Percentiles rank a stretch among this genome's conserved stretches.
Conservation (phyloP, 1,284 basidiomycete species). For the Ceratobasidium sp. region DNA sequence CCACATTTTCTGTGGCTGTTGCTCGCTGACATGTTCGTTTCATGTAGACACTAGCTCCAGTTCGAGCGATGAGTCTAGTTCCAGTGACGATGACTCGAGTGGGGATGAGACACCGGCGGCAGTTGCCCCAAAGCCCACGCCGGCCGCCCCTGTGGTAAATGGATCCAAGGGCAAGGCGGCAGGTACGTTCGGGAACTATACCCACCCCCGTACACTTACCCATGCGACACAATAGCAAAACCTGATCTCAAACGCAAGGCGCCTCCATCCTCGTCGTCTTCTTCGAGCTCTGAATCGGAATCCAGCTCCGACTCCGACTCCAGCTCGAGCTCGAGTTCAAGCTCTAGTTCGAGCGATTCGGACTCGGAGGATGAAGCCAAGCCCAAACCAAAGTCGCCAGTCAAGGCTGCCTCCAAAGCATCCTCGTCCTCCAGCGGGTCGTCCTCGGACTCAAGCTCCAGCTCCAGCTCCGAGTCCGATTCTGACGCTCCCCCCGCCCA, state of each 20-base stretch:
- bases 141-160: neutral
- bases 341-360: constrained; percentile 42
- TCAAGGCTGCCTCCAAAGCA: constrained; percentile 50
- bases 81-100: constrained; percentile 22
- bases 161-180: neutral
- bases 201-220: neutral
- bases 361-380: constrained; percentile 43
- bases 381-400: constrained; percentile 23
- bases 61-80: neutral
- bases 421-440: constrained; percentile 50
- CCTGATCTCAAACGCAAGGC: constrained; percentile 25
- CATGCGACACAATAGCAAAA: neutral
- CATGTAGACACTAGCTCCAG: constrained; percentile 22
- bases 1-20: neutral
- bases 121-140: neutral
- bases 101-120: constrained; percentile 1
- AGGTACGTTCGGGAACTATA: constrained; percentile 4
- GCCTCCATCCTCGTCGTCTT: constrained; percentile 62
- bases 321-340: constrained; percentile 16
- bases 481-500: constrained; percentile 46
- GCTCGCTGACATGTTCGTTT: neutral
- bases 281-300: constrained; percentile 66
- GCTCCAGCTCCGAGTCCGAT: constrained; percentile 49
- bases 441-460: constrained; percentile 47
- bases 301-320: constrained; percentile 24